Evolutionary conservation across 148 eudicot genomes (phyloP), one percentile per base, ranked within the genome.

Genomic region (Rhododendron molle): DNA sequence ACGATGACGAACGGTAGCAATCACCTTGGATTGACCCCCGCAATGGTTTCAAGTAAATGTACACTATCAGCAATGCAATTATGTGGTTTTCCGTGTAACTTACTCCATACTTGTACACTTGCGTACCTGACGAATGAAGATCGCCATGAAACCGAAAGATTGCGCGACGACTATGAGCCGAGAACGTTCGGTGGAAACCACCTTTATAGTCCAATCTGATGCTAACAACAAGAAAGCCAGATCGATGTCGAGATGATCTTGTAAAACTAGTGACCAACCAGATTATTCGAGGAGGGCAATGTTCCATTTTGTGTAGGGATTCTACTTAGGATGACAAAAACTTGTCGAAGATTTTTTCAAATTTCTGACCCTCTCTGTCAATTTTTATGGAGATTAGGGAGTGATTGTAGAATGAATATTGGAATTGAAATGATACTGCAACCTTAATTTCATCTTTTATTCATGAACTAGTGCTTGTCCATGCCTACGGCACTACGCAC

Each of bases 1-100:
- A 89, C 8, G 85, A 80, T 46, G 76, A 71, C 0, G 76, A 71
- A 30, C 76, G 30, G 30, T 43, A 78, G 81, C 50, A 43, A 38
- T 76, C 10, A 23, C 20, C 26, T 60, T 60, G 69, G 69, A 21
- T 60, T 20, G 26, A 20, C 26, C n/a, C 21, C 28, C 65, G 3
- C 69, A 6, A 23, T 23, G 30, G 72, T 65, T 65, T 65, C 30
- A 65, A 23, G 72, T 65, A 56, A 56, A 56, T 56, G 62, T 56
- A 56, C 20, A 56, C n/a, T 54, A 16, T 54, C 60, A 54, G 50
- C 50, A 47, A 11, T 47, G 50, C 50, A 47, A 60, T 60, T 60
- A n/a, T 60, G 26, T 60, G 26, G 10, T 7, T 21, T 62, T 0
- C 18, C 20, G 21, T 56, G 2, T 58, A 58, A 20, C n/a, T 58